Evolutionary conservation across 495 filamentous ascomycete genomes (phyloP).

Genomic region (Xylaria flabelliformis): DNA sequence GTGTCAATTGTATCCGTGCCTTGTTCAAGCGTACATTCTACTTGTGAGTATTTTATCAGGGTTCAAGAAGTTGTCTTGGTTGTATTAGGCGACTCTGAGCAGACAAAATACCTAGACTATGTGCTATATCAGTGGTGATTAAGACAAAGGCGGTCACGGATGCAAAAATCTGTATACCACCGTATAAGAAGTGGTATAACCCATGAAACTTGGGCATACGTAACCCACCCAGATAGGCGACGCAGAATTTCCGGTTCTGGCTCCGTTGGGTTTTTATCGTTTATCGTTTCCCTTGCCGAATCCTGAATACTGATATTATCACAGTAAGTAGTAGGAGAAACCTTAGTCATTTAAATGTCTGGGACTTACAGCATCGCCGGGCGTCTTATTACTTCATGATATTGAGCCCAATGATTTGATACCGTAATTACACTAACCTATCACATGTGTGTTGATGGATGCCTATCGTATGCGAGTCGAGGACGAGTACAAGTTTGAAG

Average conservation of each 20-base stretch:
- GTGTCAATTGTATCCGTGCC: too few species aligned
- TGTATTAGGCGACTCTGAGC: too few species aligned
- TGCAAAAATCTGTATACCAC: too few species aligned
- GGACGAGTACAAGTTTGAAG: conserved; percentile 42
- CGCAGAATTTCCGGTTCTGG: neutral
- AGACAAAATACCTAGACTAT: too few species aligned
- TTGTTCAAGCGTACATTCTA: too few species aligned
- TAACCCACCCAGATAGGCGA: neutral
- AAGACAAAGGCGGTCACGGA: too few species aligned
- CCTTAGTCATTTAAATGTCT: neutral
- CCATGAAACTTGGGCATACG: too few species aligned
- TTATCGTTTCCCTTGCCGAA: neutral
- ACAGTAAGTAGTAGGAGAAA: conserved; percentile 9
- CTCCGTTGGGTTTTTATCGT: neutral
- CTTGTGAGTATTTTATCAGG: too few species aligned
- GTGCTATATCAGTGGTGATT: too few species aligned
- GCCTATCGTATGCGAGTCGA: conserved; percentile 54
- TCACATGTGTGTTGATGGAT: conserved; percentile 50
- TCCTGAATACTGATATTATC: conserved; percentile 6
- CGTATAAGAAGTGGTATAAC: too few species aligned
- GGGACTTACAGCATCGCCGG: neutral
- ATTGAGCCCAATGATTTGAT: neutral
- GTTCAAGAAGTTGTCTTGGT: too few species aligned
- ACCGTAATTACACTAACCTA: neutral
- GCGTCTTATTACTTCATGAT: neutral